Conservation (phyloP, 2,329 filamentous ascomycete genomes). For the Diplodia corticola region DNA sequence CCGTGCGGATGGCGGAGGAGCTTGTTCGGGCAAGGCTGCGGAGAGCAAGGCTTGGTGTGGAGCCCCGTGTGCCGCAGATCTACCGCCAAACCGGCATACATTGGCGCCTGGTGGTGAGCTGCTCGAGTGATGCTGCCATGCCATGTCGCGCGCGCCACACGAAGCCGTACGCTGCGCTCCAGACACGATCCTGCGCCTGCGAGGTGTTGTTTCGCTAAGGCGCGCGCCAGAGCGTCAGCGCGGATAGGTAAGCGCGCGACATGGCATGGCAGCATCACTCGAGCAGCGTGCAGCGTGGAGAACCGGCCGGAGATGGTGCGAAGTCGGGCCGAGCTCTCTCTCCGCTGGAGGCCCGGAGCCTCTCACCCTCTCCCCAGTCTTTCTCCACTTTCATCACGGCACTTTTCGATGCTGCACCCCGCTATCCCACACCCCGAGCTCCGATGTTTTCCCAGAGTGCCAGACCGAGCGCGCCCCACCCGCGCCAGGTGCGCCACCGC, state of each 20-base stretch:
- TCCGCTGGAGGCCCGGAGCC: constrained; percentile 14
- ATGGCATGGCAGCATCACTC: constrained; percentile 8
- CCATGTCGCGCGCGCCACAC: too few species aligned
- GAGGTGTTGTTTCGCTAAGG: too few species aligned
- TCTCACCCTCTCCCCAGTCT: not conserved
- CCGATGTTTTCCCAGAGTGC: not conserved
- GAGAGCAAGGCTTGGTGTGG: constrained; percentile 4
- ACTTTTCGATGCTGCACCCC: not conserved
- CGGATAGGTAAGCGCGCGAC: too few species aligned
- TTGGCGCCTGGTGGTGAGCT: constrained; percentile 13
- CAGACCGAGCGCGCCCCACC: not conserved
- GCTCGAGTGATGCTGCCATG: constrained; percentile 6
- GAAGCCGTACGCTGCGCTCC: too few species aligned
- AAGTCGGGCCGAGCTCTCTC: constrained; percentile 5
- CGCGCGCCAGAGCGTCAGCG: too few species aligned
- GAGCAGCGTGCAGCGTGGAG: too few species aligned
- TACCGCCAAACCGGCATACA: not conserved
- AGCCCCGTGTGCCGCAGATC: constrained; percentile 12
- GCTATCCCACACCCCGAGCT: not conserved
- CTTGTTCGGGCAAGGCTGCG: constrained; percentile 12
- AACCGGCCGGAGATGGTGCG: too few species aligned
- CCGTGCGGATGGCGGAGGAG: not conserved
- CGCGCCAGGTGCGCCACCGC: not conserved
- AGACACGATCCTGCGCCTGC: too few species aligned
- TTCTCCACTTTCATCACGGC: constrained; percentile 11